phyloP scores from a whole-genome alignment of 768 basidiomycete genomes.

The Russula emetica region DNA sequence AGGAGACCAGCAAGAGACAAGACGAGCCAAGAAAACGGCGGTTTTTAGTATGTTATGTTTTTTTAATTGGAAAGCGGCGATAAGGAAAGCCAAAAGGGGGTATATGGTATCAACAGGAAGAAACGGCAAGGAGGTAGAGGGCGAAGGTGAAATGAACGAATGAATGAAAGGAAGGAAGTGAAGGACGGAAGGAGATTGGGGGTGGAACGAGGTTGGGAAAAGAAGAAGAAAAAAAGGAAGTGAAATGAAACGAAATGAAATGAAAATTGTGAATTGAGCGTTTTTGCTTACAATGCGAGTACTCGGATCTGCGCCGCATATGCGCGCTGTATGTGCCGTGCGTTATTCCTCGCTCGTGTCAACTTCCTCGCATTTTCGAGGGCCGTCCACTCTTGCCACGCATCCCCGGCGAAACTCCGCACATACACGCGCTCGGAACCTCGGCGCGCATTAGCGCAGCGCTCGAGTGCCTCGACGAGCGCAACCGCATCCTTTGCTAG shows the following conservation, averaged over 20 bases:
- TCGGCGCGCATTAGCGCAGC: constrained; percentile 46
- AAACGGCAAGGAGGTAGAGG: no score
- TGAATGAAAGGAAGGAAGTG: neutral
- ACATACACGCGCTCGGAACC: constrained; percentile 44
- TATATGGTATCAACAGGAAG: neutral
- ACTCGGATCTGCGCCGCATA: constrained; percentile 66
- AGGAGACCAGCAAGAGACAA: neutral
- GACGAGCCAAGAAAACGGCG: neutral
- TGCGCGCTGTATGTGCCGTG: constrained; percentile 62
- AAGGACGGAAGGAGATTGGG: neutral
- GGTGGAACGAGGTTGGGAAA: constrained; percentile 5
- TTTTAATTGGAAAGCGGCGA: constrained; percentile 2
- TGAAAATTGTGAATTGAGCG: neutral
- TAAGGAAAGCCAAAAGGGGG: neutral
- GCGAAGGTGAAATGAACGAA: neutral
- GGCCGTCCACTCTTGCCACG: constrained; percentile 64
- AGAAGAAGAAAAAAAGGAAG: constrained; percentile 32
- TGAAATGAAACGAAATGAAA: neutral
- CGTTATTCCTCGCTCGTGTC: constrained; percentile 22
- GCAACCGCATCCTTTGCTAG: constrained; percentile 49
- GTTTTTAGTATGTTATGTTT: neutral
- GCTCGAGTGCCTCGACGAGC: constrained; percentile 64
- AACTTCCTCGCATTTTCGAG: constrained; percentile 40
- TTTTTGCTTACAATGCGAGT: constrained; percentile 48
- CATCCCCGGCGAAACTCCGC: constrained; percentile 53